phyloP scores from a whole-genome alignment of 345 rosid genomes.

The Melaleuca quinquenervia region DNA sequence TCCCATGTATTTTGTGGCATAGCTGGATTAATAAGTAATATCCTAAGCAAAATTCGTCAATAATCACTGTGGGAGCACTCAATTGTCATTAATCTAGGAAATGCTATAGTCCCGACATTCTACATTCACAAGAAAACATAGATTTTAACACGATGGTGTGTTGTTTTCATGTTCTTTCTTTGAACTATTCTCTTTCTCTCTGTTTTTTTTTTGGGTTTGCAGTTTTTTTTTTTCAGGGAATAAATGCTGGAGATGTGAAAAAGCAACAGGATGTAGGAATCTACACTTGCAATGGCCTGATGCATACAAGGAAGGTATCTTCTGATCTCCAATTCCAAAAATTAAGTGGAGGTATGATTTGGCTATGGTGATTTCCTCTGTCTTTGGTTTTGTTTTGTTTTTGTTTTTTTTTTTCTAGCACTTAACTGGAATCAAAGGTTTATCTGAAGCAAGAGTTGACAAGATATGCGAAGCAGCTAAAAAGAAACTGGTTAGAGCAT shows the following conservation, averaged over 20 bases:
- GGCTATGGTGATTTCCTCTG: too few species aligned
- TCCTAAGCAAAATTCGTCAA: neutral
- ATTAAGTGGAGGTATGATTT: neutral
- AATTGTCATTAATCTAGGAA: neutral
- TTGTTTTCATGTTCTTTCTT: too few species aligned
- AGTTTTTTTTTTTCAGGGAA: neutral
- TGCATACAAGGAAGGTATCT: neutral
- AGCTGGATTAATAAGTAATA: neutral
- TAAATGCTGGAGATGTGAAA: neutral
- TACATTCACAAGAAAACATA: neutral
- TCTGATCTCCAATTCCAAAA: neutral
- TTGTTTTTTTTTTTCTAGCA: too few species aligned
- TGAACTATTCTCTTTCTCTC: neutral
- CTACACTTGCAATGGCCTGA: neutral
- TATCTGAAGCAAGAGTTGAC: neutral
- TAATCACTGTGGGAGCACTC: too few species aligned
- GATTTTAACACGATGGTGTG: neutral
- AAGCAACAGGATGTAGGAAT: too few species aligned
- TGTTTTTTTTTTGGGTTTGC: neutral
- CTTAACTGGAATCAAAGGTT: neutral
- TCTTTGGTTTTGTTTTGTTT: neutral
- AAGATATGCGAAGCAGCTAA: neutral
- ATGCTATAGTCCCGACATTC: too few species aligned
- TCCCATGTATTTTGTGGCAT: neutral
- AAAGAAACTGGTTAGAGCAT: neutral